Base-by-base conservation (phyloP, 148 eudicot genomes). In the Drosera capensis region DNA sequence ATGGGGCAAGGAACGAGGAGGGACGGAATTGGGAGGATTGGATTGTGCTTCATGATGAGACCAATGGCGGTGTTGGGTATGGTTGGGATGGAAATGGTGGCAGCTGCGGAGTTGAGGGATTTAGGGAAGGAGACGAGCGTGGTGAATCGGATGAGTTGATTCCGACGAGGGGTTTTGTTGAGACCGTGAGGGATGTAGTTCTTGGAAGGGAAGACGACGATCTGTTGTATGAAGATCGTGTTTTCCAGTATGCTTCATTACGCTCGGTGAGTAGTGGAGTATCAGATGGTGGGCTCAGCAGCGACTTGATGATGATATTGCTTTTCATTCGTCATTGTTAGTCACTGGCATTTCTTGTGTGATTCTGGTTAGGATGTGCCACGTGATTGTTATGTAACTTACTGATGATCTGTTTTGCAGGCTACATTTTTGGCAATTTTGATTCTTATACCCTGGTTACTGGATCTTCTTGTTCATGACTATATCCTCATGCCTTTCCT, bases 401-500 rank as follows among this genome's bases (percentile, higher is more conserved):
- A 7, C 12, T 28, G 41, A 39, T 62, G 6, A 39, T 60, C 54
- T 42, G 28, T 59, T 43, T 62, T 66, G 59, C 88, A 92, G 99
- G 99, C 94, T 63, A 92, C 79, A 64, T 85, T 92, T 72, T 68
- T 92, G 80, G 86, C 95, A 21, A 23, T 81, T 43, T 52, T 85
- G 70, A 49, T 92, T 40, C 53, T 79, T 51, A 42, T 92, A 59
- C 99, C 99, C 23, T 81, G 78, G 78, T 66, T 76, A 7, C 25
- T 81, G 77, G 99, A 92, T 66, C 78, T 78, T 75, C 67, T 92
- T 62, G 94, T 76, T 49, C 99, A 81, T 60, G 99, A 92, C 55
- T 92, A 68, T 60, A 86, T 70, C 53, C 80, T 92, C 56, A 65
- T 92, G 99, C 99, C 99, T 54, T 92, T 92, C 46, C 65, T 92